phyloP scores from a whole-genome alignment of 179 eudicot species.

The Nepenthes alata region DNA sequence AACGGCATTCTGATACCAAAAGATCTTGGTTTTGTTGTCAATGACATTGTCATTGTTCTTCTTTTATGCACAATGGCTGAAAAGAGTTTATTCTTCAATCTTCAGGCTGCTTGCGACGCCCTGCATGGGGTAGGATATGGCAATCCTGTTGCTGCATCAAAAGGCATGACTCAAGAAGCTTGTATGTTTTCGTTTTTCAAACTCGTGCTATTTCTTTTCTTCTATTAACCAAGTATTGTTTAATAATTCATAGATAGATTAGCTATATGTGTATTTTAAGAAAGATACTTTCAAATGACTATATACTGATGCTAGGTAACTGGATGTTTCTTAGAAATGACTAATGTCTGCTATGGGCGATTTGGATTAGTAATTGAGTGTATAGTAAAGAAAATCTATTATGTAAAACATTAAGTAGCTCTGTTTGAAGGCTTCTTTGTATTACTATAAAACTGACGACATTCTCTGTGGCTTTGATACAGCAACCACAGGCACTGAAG shows the following conservation, averaged over 20 bases:
- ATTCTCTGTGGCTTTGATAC: conserved; percentile 6
- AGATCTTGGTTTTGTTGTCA: conserved; percentile 6
- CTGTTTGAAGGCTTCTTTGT: too few relatives aligned
- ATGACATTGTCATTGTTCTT: not conserved
- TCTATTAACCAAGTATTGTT: not conserved
- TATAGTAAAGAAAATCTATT: too few relatives aligned
- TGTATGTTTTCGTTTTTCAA: not conserved
- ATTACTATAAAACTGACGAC: not conserved
- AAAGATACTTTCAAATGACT: too few relatives aligned
- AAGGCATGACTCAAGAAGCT: conserved; percentile 25
- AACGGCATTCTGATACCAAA: conserved; percentile 1
- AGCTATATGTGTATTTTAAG: too few relatives aligned
- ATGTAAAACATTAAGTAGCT: too few relatives aligned
- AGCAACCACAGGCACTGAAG: conserved; percentile 50
- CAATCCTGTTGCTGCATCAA: conserved; percentile 32
- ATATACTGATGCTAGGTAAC: too few relatives aligned
- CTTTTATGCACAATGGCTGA: not conserved
- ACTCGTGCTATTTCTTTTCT: not conserved
- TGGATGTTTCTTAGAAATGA: too few relatives aligned
- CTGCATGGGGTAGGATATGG: conserved; percentile 41
- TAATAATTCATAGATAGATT: too few relatives aligned
- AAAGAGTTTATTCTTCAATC: conserved; percentile 3
- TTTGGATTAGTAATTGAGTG: too few relatives aligned
- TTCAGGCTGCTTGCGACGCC: conserved; percentile 60
- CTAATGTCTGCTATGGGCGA: too few relatives aligned